Evolutionary conservation across 768 basidiomycete genomes (phyloP), one percentile per base, ranked within the genome.

Genomic region (Mycena latifolia): DNA sequence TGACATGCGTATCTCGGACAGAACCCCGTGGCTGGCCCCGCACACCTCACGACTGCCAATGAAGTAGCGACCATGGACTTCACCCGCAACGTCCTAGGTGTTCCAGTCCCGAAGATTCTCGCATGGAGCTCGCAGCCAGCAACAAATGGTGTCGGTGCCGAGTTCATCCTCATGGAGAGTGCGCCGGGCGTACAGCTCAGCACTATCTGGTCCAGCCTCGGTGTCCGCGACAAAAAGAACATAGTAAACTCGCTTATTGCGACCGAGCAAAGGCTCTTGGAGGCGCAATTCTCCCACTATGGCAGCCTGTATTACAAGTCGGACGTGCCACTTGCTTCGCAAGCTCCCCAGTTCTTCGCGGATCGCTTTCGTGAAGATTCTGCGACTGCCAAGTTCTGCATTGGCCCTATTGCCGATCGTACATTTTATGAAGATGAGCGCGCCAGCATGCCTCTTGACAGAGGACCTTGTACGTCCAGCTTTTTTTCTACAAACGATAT

Each of bases 11-110:
- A 35, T 20, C 41, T 35, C 18, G 15, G 20, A 12, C 33, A 52
- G 51, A 52, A 33, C 31, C 67, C 72, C 17, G 46, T 79, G 5
- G 74, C 74, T 22, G 77, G 74, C 0, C 75, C 76, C 11, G 59
- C 69, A 12, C 73, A 69, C 55, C 64, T 76, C 48, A 62, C 67
- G 18, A 79, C 77, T 2, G 79, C 80, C 9, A 80, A 79, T 56
- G 79, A 79, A 55, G 79, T 79, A 7, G 79, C 78, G 17, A 80
- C 79, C 5, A 74, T 79, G 66, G 71, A 79, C 27, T 80, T 72
- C 55, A 61, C 70, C 37, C 75, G 74, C 25, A 67, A 62, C 25
- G 50, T 65, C 25, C 75, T 79, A 27, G 63, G 64, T 15, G 35
- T 80, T 25, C 76, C 74, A 7, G 72, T 74, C 29, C 78, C 79